Evolutionary conservation across 2,329 filamentous ascomycete genomes (phyloP).

Genomic region (Beauveria caledonica): DNA sequence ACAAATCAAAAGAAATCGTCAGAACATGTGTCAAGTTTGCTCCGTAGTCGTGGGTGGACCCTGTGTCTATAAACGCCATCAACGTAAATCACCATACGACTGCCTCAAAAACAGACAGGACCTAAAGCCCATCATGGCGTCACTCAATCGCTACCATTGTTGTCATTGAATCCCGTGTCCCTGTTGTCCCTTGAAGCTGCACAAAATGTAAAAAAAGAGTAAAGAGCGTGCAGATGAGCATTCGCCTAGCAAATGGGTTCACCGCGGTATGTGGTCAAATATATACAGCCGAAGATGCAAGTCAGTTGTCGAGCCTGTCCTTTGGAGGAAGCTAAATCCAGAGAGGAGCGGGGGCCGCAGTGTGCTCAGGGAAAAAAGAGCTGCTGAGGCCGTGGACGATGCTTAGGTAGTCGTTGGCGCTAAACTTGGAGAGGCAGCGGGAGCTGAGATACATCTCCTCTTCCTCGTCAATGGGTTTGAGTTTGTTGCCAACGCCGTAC

Average conservation of each 20-base stretch:
- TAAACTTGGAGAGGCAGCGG: constrained; percentile 64
- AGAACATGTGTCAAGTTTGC: constrained; percentile 4
- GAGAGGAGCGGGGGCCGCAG: constrained; percentile 27
- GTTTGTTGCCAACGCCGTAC: constrained; percentile 55
- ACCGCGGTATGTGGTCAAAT: constrained; percentile 15
- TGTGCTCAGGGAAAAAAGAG: constrained; percentile 45
- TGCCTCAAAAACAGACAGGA: not conserved
- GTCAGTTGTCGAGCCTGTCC: not conserved
- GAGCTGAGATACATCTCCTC: constrained; percentile 56
- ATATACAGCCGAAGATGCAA: constrained; percentile 24
- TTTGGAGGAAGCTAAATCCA: constrained; percentile 40
- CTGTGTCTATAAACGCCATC: constrained; percentile 6
- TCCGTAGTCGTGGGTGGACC: constrained; percentile 2
- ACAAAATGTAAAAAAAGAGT: not conserved
- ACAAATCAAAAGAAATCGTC: constrained; percentile 11
- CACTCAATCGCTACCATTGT: not conserved
- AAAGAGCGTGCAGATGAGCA: not conserved
- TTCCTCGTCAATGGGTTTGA: constrained; percentile 64
- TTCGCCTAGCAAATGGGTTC: not conserved
- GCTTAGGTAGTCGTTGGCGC: constrained; percentile 72
- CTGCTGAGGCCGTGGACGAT: constrained; percentile 67
- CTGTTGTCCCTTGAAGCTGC: not conserved
- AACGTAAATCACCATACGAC: not conserved
- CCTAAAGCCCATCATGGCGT: not conserved
- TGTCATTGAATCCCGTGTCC: not conserved